Conservation (phyloP, 495 filamentous ascomycete species). For the Tetracladium setigerum region DNA sequence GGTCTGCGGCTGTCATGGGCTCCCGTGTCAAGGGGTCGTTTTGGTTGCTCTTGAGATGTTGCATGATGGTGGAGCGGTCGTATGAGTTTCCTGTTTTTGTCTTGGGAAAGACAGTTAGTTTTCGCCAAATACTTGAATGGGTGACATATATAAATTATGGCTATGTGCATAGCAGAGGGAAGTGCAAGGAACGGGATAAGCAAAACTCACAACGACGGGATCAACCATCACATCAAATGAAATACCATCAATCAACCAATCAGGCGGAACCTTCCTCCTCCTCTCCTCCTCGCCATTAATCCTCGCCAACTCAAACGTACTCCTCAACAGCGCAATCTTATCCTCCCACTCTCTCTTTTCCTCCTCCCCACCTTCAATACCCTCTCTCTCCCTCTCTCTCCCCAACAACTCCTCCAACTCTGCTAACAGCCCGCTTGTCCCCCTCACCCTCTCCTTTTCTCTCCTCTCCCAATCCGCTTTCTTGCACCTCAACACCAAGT, state of each 20-base stretch:
- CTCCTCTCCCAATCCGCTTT: slow-evolving; percentile 61
- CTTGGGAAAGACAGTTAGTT: slow-evolving; percentile 19
- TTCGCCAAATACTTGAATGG: background rate
- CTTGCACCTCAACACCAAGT: slow-evolving; percentile 67
- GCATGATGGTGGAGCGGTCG: slow-evolving; percentile 78
- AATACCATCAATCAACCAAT: slow-evolving; percentile 84
- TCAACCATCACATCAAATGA: slow-evolving; percentile 91
- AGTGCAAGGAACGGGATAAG: background rate
- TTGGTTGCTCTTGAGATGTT: slow-evolving; percentile 68
- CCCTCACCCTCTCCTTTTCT: slow-evolving; percentile 39
- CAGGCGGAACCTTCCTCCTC: slow-evolving; percentile 61
- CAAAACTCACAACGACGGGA: slow-evolving; percentile 59
- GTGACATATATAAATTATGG: background rate
- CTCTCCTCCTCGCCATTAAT: slow-evolving; percentile 35
- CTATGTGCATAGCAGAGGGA: background rate
- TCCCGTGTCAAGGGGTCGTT: slow-evolving; percentile 81
- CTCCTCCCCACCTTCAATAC: slow-evolving; percentile 24
- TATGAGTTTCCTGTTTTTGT: slow-evolving; percentile 86
- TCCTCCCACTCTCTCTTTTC: slow-evolving; percentile 33
- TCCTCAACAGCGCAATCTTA: slow-evolving; percentile 26
- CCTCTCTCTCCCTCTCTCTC: slow-evolving; percentile 38
- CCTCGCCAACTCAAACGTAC: slow-evolving; percentile 53
- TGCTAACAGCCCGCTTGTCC: slow-evolving; percentile 28
- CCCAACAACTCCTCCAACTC: slow-evolving; percentile 41
- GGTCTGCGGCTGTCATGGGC: slow-evolving; percentile 59